phyloP scores from a whole-genome alignment of 1,284 basidiomycete species.

The Naganishia liquefaciens region DNA sequence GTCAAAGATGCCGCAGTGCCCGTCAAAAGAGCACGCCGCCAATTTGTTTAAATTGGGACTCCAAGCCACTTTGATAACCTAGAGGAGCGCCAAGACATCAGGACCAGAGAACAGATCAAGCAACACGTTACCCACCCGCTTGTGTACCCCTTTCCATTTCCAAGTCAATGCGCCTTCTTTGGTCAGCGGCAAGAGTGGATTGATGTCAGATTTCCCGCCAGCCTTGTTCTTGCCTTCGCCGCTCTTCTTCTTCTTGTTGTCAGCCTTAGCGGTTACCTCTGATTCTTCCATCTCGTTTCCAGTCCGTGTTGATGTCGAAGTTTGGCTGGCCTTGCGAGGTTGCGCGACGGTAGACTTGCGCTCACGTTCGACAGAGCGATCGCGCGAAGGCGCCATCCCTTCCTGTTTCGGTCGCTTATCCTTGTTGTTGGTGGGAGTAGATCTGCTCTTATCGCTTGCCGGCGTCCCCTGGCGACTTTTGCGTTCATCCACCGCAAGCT shows the following conservation, averaged over 20 bases:
- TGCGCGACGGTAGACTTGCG: slow-evolving; percentile 5
- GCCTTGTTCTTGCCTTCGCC: slow-evolving; percentile 14
- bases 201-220: slow-evolving; percentile 20
- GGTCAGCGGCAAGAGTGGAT: slow-evolving; percentile 15
- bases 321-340: slow-evolving; percentile 21
- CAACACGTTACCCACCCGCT: slow-evolving; percentile 8
- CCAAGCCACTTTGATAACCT: slow-evolving; percentile 33
- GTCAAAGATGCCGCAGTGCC: slow-evolving; percentile 32
- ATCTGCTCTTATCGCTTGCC: slow-evolving; percentile 16
- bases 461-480: slow-evolving; percentile 22
- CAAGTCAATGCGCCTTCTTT: slow-evolving; percentile 24
- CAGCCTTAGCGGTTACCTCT: slow-evolving; percentile 73
- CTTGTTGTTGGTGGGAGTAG: slow-evolving; percentile 1
- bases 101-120: background rate
- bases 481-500: slow-evolving; percentile 11
- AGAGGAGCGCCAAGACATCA: background rate
- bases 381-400: background rate
- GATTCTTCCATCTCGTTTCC: slow-evolving; percentile 58
- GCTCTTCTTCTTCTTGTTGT: slow-evolving; percentile 53
- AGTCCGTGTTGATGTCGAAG: slow-evolving; percentile 15
- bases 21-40: slow-evolving; percentile 32
- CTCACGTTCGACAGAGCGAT: slow-evolving; percentile 11
- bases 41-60: slow-evolving; percentile 33
- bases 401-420: slow-evolving; percentile 24
- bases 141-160: slow-evolving; percentile 29